Evolutionary conservation across 2,329 filamentous ascomycete species (phyloP).

Genomic region (Paecilomyces variotii): DNA sequence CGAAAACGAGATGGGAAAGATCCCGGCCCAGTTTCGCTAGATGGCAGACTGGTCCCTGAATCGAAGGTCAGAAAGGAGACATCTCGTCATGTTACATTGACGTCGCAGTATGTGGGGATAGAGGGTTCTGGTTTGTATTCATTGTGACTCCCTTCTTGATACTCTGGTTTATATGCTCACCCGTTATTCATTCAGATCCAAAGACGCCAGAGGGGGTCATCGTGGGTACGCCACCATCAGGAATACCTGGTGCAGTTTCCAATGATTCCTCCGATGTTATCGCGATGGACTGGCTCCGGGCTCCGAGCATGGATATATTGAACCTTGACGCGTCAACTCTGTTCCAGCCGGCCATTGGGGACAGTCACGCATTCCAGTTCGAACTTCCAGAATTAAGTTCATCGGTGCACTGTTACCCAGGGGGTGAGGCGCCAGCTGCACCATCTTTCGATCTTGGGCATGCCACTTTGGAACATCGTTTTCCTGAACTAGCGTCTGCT

Average conservation of each 20-base stretch:
- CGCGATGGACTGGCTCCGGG: no score
- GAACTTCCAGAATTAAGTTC: no score
- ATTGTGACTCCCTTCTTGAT: background rate
- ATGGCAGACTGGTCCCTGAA: slow-evolving; percentile 6
- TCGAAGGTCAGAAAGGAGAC: slow-evolving; percentile 15
- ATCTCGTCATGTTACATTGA: slow-evolving; percentile 8
- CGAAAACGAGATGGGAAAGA: slow-evolving; percentile 12
- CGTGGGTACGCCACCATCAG: slow-evolving; percentile 6
- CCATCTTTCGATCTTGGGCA: no score
- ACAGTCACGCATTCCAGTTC: no score
- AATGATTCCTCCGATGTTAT: background rate
- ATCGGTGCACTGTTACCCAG: slow-evolving; percentile 10
- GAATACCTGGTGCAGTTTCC: slow-evolving; percentile 2
- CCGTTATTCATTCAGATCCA: slow-evolving; percentile 6
- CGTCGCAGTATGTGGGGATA: slow-evolving; percentile 5
- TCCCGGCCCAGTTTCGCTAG: slow-evolving; percentile 7
- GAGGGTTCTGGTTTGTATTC: slow-evolving; percentile 5
- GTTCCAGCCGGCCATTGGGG: no score
- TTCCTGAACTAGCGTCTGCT: background rate
- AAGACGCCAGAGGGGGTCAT: slow-evolving; percentile 9
- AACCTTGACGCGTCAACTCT: no score
- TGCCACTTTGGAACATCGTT: no score
- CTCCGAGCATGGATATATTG: no score
- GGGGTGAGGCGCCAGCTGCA: no score
- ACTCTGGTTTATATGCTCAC: background rate